Evolutionary conservation across 805 yeast genomes (phyloP), one percentile per base, ranked within the genome.

Genomic region (Schwanniomyces sp.): DNA sequence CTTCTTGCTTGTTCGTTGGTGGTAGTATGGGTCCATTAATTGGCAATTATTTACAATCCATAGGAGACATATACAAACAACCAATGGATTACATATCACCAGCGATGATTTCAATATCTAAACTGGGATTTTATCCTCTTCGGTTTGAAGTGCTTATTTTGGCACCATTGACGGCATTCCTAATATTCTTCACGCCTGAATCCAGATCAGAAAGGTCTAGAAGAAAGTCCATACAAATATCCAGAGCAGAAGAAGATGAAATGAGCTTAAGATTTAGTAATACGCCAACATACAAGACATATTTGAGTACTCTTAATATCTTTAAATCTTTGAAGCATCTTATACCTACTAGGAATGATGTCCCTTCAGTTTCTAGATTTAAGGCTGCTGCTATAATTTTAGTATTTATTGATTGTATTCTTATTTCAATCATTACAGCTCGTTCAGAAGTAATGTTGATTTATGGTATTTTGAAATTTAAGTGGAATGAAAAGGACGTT

Each of bases 11-110:
- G 43, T 84, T 79, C 56, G 70, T 76, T 4, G 87, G 91, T 0
- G 56, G 81, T 53, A 85, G 85, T 1, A 9, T 76, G 8, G 94
- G 92, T 1, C 94, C 95, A 0, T 51, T 84, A 32, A 43, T 78
- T 1, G 84, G 88, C 2, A 79, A 84, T 32, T 40, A 57, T 12
- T 43, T 67, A 18, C 38, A 60, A 18, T 47, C 45, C 30, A 14
- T 48, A 16, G 21, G 21, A 18, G 11, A 28, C 11, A 24, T 24
- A 10, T 14, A 12, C 14, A 16, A 17, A 6, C 26, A 12, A 6
- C n/a, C 30, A 3, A 7, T 17, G 18, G 41, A 24, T 11, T n/a
- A 40, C 7, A 16, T 32, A 17, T 7, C 27, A 12, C 21, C 17
- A 7, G 7, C 38, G 3, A 7, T 16, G 7, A 14, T 24, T 12